phyloP scores from a whole-genome alignment of 202 grass and related monocot genomes.

The Elaeis oleifera region DNA sequence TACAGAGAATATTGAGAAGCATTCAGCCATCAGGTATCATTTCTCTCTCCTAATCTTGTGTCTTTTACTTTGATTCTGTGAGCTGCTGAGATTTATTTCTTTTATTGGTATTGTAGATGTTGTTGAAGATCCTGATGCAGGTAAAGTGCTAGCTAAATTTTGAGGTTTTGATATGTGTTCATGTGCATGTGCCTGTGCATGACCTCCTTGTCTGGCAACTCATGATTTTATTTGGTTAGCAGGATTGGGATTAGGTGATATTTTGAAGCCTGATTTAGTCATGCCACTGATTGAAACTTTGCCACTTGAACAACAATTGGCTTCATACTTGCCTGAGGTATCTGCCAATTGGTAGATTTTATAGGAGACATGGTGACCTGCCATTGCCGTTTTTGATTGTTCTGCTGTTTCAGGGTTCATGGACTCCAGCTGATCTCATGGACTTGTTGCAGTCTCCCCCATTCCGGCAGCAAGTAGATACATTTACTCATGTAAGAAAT shows the following conservation, averaged over 20 bases:
- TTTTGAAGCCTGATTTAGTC: conserved; percentile 85
- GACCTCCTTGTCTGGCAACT: conserved; percentile 15
- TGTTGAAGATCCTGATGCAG: conserved; percentile 76
- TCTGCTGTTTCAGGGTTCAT: conserved; percentile 56
- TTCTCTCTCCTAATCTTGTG: background rate
- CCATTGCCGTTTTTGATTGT: conserved; percentile 15
- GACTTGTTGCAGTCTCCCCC: conserved; percentile 90
- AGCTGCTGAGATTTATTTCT: background rate
- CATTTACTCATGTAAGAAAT: conserved; percentile 73
- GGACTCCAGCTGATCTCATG: conserved; percentile 64
- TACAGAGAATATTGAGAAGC: conserved; percentile 94
- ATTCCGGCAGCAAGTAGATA: conserved; percentile 89
- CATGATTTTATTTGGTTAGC: conserved; percentile 25
- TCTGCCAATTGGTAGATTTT: conserved; percentile 11
- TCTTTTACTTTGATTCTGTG: conserved; percentile 7
- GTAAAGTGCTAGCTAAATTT: conserved; percentile 39
- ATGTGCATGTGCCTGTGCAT: too few relatives aligned
- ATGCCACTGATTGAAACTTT: conserved; percentile 66
- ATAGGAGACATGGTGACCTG: background rate
- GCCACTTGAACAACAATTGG: conserved; percentile 62
- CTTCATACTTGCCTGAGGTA: conserved; percentile 88
- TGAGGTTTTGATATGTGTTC: conserved; percentile 12
- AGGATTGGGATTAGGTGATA: conserved; percentile 85
- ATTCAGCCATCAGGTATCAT: conserved; percentile 80
- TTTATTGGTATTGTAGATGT: conserved; percentile 30